Evolutionary conservation across 805 yeast species (phyloP).

Genomic region (Schwanniomyces yamadae): DNA sequence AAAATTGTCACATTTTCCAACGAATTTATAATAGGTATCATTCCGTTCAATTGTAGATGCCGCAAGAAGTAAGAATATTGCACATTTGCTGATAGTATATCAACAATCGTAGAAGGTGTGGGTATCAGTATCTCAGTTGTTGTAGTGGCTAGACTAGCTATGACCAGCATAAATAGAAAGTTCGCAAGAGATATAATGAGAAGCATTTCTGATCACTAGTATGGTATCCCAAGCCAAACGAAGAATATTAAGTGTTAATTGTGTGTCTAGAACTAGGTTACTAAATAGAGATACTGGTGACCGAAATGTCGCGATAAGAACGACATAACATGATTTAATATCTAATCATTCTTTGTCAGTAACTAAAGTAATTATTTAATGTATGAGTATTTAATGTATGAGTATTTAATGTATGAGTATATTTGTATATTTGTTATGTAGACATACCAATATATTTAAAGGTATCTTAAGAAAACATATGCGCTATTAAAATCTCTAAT

Average conservation of each 20-base stretch:
- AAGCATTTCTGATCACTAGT: too few species aligned
- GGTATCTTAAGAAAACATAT: too few species aligned
- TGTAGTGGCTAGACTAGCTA: background rate
- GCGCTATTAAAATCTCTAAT: too few species aligned
- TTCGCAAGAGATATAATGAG: background rate
- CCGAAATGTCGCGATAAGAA: too few species aligned
- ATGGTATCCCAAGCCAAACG: too few species aligned
- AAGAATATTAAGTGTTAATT: too few species aligned
- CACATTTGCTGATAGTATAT: constrained; percentile 63
- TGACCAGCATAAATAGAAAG: background rate
- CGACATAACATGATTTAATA: too few species aligned
- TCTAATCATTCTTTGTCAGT: too few species aligned
- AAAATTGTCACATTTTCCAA: constrained; percentile 66
- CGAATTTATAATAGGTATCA: constrained; percentile 60
- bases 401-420: background rate
- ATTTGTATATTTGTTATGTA: too few species aligned
- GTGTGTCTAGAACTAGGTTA: too few species aligned
- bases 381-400: background rate
- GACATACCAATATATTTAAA: too few species aligned
- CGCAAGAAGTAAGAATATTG: constrained; percentile 66
- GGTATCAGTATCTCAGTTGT: constrained; percentile 9
- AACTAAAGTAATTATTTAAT: background rate
- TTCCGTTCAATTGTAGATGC: constrained; percentile 58
- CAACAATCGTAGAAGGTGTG: constrained; percentile 54
- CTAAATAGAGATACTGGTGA: background rate